These are phyloP conservation scores for Hyphopichia homilentoma DNA, from an alignment of 805 yeast species.

Conservation along the genomic window DNA sequence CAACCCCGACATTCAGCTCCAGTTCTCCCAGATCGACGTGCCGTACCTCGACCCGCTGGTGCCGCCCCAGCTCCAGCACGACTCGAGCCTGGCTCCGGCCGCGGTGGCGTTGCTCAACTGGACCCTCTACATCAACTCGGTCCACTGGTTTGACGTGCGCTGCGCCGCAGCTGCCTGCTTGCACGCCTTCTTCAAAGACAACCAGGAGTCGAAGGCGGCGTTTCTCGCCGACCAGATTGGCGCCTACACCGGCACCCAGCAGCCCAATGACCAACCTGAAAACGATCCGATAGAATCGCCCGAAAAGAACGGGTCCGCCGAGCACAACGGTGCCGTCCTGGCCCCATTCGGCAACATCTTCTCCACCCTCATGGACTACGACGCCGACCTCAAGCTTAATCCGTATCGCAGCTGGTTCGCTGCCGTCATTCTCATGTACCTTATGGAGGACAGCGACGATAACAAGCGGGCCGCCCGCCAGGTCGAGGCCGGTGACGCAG, in stretches of 20 bases:
- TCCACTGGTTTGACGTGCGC: constrained; percentile 80
- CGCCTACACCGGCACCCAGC: constrained; percentile 28
- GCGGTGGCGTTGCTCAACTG: constrained; percentile 74
- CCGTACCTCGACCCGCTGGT: constrained; percentile 82
- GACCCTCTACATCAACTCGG: constrained; percentile 75
- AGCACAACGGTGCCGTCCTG: constrained; percentile 4
- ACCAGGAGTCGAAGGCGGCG: constrained; percentile 53
- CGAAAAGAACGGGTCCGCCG: constrained; percentile 2
- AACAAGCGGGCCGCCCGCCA: constrained; percentile 45
- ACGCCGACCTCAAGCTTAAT: constrained; percentile 58
- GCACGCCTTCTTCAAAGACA: constrained; percentile 64
- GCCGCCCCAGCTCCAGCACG: constrained; percentile 39
- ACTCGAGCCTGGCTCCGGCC: constrained; percentile 54
- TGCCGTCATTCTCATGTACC: constrained; percentile 55
- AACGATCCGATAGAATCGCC: constrained; percentile 2
- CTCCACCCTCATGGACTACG: constrained; percentile 69
- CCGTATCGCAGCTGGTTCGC: constrained; percentile 91
- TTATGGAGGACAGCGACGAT: constrained; percentile 55
- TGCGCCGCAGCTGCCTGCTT: constrained; percentile 66
- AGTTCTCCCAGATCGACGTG: constrained; percentile 80
- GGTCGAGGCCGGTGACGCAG: constrained; percentile 55
- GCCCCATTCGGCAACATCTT: constrained; percentile 60
- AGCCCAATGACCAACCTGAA: constrained; percentile 10
- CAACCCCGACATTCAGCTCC: constrained; percentile 63
- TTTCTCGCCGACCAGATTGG: constrained; percentile 67